A percentile compares a stretch with the other conserved stretches of the same genome.
Evolutionary conservation across 352 stramenopile species (phyloP).

Genomic region (Globisporangium cylindrosporum): DNA sequence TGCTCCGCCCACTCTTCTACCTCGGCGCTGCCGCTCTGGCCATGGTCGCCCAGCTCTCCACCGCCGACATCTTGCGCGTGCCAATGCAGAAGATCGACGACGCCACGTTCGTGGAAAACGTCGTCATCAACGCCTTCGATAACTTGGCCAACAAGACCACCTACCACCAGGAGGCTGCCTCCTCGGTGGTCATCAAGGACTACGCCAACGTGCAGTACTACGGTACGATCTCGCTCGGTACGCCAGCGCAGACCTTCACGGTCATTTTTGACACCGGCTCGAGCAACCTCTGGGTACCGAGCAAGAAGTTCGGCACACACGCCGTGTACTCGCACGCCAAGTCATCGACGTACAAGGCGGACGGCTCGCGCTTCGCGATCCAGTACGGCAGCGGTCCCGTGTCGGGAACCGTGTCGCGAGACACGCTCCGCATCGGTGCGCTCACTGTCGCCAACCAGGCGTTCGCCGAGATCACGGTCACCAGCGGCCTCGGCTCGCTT

Average conservation of each 20-base stretch:
- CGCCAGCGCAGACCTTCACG: slow-evolving; percentile 88
- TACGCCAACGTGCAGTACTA: slow-evolving; percentile 94
- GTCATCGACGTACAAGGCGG: slow-evolving; percentile 85
- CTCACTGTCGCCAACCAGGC: slow-evolving; percentile 56
- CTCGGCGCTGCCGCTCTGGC: neutral
- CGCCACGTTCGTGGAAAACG: slow-evolving; percentile 35
- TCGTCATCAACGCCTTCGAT: slow-evolving; percentile 22
- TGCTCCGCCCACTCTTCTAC: neutral
- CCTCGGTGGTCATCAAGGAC: slow-evolving; percentile 77
- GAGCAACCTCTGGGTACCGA: slow-evolving; percentile 96
- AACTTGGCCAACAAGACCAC: neutral
- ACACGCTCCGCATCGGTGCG: no score
- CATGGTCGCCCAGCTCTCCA: neutral
- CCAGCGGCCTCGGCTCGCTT: slow-evolving; percentile 91
- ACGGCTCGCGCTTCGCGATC: slow-evolving; percentile 94
- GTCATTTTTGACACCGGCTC: slow-evolving; percentile 98
- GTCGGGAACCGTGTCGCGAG: slow-evolving; percentile 68
- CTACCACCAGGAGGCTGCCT: slow-evolving; percentile 18
- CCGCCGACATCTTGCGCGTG: slow-evolving; percentile 45
- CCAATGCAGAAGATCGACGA: slow-evolving; percentile 63
- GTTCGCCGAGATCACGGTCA: slow-evolving; percentile 96
- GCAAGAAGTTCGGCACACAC: slow-evolving; percentile 69
- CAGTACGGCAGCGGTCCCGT: slow-evolving; percentile 95
- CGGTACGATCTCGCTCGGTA: slow-evolving; percentile 70
- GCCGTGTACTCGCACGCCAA: slow-evolving; percentile 81